phyloP scores from a whole-genome alignment of 2,329 filamentous ascomycete genomes.

The Colletotrichum sp. region DNA sequence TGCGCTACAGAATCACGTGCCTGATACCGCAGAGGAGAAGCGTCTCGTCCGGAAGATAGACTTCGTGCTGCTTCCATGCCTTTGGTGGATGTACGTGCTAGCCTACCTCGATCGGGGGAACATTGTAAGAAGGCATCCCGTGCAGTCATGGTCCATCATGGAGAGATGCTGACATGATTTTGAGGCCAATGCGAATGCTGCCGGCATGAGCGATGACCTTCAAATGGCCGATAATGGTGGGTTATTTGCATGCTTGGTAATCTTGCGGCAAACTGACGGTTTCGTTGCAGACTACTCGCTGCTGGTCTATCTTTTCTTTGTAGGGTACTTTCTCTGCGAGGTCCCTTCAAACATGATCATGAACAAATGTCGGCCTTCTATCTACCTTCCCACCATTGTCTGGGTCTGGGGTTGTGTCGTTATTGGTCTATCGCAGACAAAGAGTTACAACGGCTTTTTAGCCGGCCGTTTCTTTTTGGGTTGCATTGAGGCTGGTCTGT shows the following conservation, averaged over 20 bases:
- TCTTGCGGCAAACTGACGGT: background rate
- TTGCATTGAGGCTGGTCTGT: background rate
- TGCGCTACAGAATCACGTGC: background rate
- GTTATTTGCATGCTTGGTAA: background rate
- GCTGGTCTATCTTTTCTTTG: background rate
- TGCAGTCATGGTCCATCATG: background rate
- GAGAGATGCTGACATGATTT: background rate
- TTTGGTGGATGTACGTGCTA: constrained; percentile 34
- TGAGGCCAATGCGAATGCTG: background rate
- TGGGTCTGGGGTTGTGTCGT: constrained; percentile 25
- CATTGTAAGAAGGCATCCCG: background rate
- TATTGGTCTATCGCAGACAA: constrained; percentile 51
- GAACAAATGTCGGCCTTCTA: background rate
- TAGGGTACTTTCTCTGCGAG: background rate
- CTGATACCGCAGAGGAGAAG: constrained; percentile 29
- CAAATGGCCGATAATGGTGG: background rate
- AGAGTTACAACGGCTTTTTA: constrained; percentile 45
- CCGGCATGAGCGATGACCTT: background rate
- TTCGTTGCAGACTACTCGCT: background rate
- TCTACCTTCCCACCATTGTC: constrained; percentile 17
- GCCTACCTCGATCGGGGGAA: constrained; percentile 12
- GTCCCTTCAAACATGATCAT: background rate
- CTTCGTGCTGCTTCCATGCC: constrained; percentile 52
- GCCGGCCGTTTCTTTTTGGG: constrained; percentile 53
- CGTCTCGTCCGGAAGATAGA: constrained; percentile 49